Base-by-base conservation (phyloP, 2,329 filamentous ascomycete species). In the Pseudogymnoascus sp. region DNA sequence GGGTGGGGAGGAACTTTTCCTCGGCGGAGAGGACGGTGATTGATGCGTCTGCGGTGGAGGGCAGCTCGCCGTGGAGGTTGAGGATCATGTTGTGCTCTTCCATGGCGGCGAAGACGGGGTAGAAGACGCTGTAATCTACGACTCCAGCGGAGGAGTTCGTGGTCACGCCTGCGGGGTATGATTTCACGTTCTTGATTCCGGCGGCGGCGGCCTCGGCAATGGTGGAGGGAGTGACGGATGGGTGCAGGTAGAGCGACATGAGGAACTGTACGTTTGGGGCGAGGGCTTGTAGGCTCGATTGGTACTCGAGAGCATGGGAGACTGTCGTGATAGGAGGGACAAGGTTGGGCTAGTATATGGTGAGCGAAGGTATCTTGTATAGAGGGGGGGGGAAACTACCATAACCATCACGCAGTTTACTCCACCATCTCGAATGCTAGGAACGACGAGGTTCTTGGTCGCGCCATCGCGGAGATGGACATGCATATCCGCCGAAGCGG, bases 51-150 rank as follows among this genome's bases (percentile, higher is more conserved):
- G 72, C 70, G 61, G 74, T 72, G 28, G 73, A 74, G 6, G 78
- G 88, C n/a, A 88, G 85, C 77, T 97, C 93, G 68, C 93, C 93
- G 74, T 98, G 93, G n/a, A 98, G 80, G 77, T 97, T 97, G 43
- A 96, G 82, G n/a, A 96, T 83, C 73, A 96, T 80, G 68, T 88
- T 86, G 68, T 92, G 85, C 65, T 87, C 78, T 73, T 96, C 89
- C 93, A 98, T 97, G 67, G 90, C 89, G n/a, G 82, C 84, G 72
- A 98, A 96, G 12, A 93, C 89, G 6, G 86, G 84, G 72, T 89
- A 89, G 77, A 91, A 93, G 33, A 81, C 77, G 65, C 86, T 84
- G 70, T 90, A 85, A 63, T 85, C 83, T 14, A 89, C 78, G 24
- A 93, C 89, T 11, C 90, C 90, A 26, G 83, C 84, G 59, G 83